Evolutionary conservation across 345 rosid species (phyloP).

Genomic region (Salix udensis): DNA sequence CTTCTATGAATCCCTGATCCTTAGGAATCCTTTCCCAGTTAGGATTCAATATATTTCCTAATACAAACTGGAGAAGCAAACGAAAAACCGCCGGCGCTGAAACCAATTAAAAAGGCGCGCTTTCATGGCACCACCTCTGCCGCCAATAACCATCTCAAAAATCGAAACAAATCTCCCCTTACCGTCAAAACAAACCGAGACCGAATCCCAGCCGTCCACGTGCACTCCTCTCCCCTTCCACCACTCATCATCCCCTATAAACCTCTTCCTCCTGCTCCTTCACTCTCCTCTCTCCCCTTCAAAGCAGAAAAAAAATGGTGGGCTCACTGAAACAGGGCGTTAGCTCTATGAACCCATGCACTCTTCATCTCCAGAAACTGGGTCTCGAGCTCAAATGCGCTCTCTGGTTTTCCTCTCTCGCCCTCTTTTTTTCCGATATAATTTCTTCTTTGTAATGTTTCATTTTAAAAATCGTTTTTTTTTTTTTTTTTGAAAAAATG

Average conservation of each 20-base stretch:
- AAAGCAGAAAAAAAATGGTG: slow-evolving; percentile 32
- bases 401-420: slow-evolving; percentile 46
- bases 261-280: background rate
- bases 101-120: no score
- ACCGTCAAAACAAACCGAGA: background rate
- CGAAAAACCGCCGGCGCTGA: no score
- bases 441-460: background rate
- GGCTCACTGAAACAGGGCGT: slow-evolving; percentile 13
- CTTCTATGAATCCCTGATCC: no score
- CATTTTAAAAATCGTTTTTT: background rate
- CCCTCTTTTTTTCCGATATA: no score
- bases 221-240: background rate
- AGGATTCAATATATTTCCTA: no score
- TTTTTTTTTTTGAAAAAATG: background rate
- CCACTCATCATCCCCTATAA: background rate
- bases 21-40: no score
- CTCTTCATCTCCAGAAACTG: slow-evolving; percentile 71
- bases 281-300: background rate
- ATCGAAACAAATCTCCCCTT: background rate
- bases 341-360: slow-evolving; percentile 58
- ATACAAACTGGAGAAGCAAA: no score
- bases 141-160: background rate
- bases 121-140: background rate
- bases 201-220: slow-evolving; percentile 3
- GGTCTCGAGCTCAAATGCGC: slow-evolving; percentile 87